Conservation (phyloP, 352 stramenopile genomes). For the Phytophthora fragariaefolia region DNA sequence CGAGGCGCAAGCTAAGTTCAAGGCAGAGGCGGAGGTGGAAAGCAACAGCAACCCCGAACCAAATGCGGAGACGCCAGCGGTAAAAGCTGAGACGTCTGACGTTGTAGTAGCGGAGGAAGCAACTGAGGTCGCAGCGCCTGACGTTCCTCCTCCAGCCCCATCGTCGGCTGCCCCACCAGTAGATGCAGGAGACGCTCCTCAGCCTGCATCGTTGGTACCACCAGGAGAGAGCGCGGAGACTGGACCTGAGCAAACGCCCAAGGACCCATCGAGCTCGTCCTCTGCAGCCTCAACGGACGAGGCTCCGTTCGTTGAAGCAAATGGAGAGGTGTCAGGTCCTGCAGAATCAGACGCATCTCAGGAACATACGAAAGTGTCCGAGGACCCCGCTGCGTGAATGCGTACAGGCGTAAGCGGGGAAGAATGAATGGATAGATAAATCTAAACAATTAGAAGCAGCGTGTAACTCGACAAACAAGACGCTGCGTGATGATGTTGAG, state of each 20-base stretch:
- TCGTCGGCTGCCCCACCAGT: slow-evolving; percentile 22
- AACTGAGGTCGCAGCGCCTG: slow-evolving; percentile 5
- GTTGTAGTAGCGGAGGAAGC: slow-evolving; percentile 6
- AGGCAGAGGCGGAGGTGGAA: slow-evolving; percentile 13
- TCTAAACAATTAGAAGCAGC: slow-evolving; percentile 39
- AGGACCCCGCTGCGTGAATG: slow-evolving; percentile 30
- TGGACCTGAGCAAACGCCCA: not conserved
- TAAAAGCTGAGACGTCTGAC: slow-evolving; percentile 13
- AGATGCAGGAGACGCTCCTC: slow-evolving; percentile 25
- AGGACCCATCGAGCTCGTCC: slow-evolving; percentile 17
- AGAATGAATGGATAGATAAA: slow-evolving; percentile 37
- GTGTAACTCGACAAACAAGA: slow-evolving; percentile 34
- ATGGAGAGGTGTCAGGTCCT: slow-evolving; percentile 21
- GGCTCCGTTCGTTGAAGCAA: slow-evolving; percentile 9
- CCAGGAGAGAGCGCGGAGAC: slow-evolving; percentile 6
- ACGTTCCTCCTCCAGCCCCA: slow-evolving; percentile 2
- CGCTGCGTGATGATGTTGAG: slow-evolving; percentile 18
- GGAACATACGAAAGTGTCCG: slow-evolving; percentile 13
- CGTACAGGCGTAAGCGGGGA: slow-evolving; percentile 7
- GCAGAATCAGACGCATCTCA: slow-evolving; percentile 17
- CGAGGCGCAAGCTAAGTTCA: slow-evolving; percentile 16
- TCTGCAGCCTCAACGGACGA: slow-evolving; percentile 14
- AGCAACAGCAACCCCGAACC: slow-evolving; percentile 5
- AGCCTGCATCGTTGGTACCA: slow-evolving; percentile 25
- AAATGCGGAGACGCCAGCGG: slow-evolving; percentile 2